Evolutionary conservation across 192 early-diverging fungal genomes (phyloP).

Genomic region (Backusella sp.): DNA sequence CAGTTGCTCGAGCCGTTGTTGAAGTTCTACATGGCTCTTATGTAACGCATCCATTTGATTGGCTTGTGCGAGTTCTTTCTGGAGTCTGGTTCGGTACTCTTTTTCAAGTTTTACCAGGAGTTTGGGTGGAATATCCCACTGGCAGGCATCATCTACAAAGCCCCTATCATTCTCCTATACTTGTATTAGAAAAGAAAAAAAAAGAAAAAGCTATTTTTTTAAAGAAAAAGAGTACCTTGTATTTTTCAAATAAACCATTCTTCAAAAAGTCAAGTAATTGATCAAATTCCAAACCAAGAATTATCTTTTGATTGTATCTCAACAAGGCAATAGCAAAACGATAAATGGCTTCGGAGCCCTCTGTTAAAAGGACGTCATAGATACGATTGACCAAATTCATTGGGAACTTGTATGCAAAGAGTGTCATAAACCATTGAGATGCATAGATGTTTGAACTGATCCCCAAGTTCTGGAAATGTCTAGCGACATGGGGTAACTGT

Average conservation of each 20-base stretch:
- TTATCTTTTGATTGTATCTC: slow-evolving; percentile 71
- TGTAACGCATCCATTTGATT: slow-evolving; percentile 59
- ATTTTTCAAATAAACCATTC: slow-evolving; percentile 86
- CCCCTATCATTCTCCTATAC: slow-evolving; percentile 60
- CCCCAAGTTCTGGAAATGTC: slow-evolving; percentile 82
- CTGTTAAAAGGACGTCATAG: slow-evolving; percentile 94
- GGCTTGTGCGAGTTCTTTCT: slow-evolving; percentile 64
- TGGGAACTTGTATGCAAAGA: slow-evolving; percentile 98
- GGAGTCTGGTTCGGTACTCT: slow-evolving; percentile 64
- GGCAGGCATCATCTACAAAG: slow-evolving; percentile 81
- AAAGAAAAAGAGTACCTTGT: slow-evolving; percentile 52
- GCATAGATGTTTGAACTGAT: slow-evolving; percentile 94
- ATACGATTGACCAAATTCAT: slow-evolving; percentile 87
- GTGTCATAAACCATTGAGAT: slow-evolving; percentile 99
- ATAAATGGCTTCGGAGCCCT: slow-evolving; percentile 86
- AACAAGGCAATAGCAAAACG: slow-evolving; percentile 87
- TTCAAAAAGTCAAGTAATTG: slow-evolving; percentile 88
- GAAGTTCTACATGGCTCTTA: slow-evolving; percentile 61
- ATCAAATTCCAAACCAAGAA: slow-evolving; percentile 86
- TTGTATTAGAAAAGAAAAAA: background rate
- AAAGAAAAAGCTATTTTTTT: background rate
- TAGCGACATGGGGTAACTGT: slow-evolving; percentile 70
- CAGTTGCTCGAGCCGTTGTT: slow-evolving; percentile 54
- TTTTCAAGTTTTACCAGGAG: slow-evolving; percentile 69
- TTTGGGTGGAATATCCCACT: slow-evolving; percentile 64